These are phyloP conservation scores for Entophlyctis luteolus DNA, from an alignment of 192 early-diverging fungal genomes.

Conservation along the genomic window DNA sequence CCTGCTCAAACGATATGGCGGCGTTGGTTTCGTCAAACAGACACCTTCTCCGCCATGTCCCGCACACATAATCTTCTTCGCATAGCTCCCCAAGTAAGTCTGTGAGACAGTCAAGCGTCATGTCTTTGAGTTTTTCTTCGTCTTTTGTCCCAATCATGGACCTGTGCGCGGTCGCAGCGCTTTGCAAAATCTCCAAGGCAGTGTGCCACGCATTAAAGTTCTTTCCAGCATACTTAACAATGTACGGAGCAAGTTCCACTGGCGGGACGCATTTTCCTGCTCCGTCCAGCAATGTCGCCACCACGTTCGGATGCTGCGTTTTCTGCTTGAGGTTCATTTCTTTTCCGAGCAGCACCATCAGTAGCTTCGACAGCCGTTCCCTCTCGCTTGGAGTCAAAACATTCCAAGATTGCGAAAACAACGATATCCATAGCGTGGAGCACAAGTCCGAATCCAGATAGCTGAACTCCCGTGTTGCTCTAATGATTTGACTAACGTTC, in stretches of 20 bases:
- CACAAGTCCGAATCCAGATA: conserved; percentile 55
- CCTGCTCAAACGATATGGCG: conserved; percentile 93
- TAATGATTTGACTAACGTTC: conserved; percentile 24
- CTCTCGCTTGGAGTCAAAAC: conserved; percentile 67
- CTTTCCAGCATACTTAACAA: conserved; percentile 89
- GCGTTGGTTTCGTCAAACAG: conserved; percentile 89
- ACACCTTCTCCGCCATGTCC: conserved; percentile 85
- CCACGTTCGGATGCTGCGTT: conserved; percentile 83
- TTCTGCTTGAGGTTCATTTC: conserved; percentile 85
- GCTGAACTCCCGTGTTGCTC: conserved; percentile 39
- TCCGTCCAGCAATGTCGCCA: conserved; percentile 87
- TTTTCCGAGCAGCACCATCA: conserved; percentile 82
- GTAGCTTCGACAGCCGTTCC: conserved; percentile 76
- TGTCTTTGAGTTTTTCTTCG: conserved; percentile 82
- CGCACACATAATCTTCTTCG: conserved; percentile 91
- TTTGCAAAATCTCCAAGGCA: conserved; percentile 79
- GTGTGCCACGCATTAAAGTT: conserved; percentile 90
- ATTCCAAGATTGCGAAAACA: conserved; percentile 86
- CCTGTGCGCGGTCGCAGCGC: conserved; percentile 29
- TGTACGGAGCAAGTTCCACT: conserved; percentile 84
- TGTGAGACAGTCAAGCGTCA: conserved; percentile 82
- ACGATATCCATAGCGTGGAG: conserved; percentile 71
- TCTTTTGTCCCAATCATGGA: conserved; percentile 59
- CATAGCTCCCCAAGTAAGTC: conserved; percentile 79
- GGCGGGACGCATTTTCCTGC: conserved; percentile 68